Conservation (phyloP, 805 yeast species). For the Starmerella vitae region DNA sequence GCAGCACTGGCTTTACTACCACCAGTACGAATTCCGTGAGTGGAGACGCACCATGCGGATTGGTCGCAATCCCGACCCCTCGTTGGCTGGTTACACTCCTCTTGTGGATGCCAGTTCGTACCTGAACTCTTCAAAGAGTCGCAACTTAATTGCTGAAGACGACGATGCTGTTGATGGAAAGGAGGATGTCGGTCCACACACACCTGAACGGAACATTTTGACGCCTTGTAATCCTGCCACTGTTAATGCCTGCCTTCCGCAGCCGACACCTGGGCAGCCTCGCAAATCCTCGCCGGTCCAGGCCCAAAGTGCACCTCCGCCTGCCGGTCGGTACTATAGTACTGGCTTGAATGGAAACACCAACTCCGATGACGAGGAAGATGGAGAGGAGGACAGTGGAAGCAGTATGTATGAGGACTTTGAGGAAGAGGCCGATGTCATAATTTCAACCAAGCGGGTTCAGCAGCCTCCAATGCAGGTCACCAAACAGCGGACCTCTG, state of each 20-base stretch:
- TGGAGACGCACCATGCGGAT: constrained; percentile 88
- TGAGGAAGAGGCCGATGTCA: constrained; percentile 9
- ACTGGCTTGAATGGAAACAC: constrained; percentile 18
- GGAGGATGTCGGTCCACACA: constrained; percentile 32
- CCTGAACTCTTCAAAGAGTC: constrained; percentile 14
- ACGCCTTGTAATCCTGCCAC: constrained; percentile 41
- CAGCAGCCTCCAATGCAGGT: constrained; percentile 4
- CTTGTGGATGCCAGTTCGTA: constrained; percentile 22
- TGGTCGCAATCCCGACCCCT: constrained; percentile 45
- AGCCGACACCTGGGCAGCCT: constrained; percentile 94
- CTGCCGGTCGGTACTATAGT: constrained; percentile 13
- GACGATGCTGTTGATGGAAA: background rate
- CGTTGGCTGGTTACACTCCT: constrained; percentile 28
- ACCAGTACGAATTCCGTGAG: constrained; percentile 89
- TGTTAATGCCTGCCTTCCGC: constrained; percentile 69
- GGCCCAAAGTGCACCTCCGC: constrained; percentile 6
- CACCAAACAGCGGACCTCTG: constrained; percentile 1
- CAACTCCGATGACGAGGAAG: constrained; percentile 38
- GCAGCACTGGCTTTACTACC: constrained; percentile 95
- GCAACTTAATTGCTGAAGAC: background rate
- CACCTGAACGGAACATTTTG: constrained; percentile 67
- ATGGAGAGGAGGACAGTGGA: constrained; percentile 17
- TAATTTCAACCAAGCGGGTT: constrained; percentile 5
- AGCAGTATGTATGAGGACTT: constrained; percentile 1
- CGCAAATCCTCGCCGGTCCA: constrained; percentile 37